Conservation (phyloP, 2,329 filamentous ascomycete genomes). For the Alternaria solani region DNA sequence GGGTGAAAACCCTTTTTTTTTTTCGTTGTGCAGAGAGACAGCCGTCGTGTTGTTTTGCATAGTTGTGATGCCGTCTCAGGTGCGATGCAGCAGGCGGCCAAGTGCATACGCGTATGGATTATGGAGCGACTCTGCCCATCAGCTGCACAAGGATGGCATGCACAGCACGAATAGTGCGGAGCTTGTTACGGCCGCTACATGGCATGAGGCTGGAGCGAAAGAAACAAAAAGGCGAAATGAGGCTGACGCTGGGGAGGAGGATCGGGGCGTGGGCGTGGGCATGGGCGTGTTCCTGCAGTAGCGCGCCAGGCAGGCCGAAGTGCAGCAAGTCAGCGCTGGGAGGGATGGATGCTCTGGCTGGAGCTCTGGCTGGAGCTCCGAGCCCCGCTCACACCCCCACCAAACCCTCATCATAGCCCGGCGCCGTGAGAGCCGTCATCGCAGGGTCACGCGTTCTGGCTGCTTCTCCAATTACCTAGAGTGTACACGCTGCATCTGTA, state of each 20-base stretch:
- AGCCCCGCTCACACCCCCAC: conserved; percentile 11
- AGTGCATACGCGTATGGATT: conserved; percentile 12
- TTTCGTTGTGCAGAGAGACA: neutral
- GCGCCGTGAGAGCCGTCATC: neutral
- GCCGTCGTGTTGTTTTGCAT: conserved; percentile 7
- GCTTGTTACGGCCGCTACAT: conserved; percentile 4
- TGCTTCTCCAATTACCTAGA: neutral
- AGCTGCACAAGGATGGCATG: neutral
- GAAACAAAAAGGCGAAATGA: neutral
- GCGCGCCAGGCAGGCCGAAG: neutral
- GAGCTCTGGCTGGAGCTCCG: neutral
- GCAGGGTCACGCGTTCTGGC: neutral
- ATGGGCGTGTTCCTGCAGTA: conserved; percentile 11
- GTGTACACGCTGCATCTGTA: neutral
- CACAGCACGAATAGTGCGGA: conserved; percentile 2
- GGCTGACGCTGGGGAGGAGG: neutral
- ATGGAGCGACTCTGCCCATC: neutral
- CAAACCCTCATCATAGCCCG: neutral
- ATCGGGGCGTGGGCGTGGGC: neutral
- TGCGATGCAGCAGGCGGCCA: conserved; percentile 13
- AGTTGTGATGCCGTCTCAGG: conserved; percentile 9
- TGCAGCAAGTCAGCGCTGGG: neutral
- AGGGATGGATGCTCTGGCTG: neutral
- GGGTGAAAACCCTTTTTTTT: neutral
- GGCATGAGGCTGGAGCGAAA: neutral